Evolutionary conservation across 768 basidiomycete species (phyloP).

Genomic region (Rhodotorula toruloides): DNA sequence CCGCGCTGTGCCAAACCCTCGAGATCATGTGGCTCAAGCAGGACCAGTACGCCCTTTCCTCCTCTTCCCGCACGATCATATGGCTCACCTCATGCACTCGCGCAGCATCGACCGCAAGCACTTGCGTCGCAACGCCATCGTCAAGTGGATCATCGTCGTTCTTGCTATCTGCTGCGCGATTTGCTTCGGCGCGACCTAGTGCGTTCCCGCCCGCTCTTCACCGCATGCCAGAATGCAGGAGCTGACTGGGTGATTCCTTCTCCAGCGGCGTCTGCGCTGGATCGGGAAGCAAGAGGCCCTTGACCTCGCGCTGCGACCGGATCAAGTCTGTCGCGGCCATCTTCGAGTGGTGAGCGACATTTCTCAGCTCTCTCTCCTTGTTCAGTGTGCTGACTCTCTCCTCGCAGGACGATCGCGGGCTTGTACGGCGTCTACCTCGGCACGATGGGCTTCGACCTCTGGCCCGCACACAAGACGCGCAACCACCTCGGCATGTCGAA

Average conservation of each 20-base stretch:
- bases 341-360: slow-evolving; percentile 46
- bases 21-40: slow-evolving; percentile 43
- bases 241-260: background rate
- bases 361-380: background rate
- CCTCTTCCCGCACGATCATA: background rate
- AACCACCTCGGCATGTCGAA: slow-evolving; percentile 23
- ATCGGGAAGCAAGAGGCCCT: slow-evolving; percentile 12
- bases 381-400: background rate
- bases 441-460: slow-evolving; percentile 48
- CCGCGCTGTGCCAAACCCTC: slow-evolving; percentile 47
- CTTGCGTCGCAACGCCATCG: slow-evolving; percentile 46
- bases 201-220: background rate
- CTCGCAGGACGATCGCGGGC: slow-evolving; percentile 1
- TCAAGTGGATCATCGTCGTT: slow-evolving; percentile 47
- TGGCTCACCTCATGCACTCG: background rate
- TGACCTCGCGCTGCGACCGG: slow-evolving; percentile 43
- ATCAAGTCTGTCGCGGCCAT: slow-evolving; percentile 46
- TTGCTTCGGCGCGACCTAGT: slow-evolving; percentile 47
- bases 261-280: slow-evolving; percentile 32
- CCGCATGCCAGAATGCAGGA: no score
- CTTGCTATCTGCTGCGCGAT: slow-evolving; percentile 46
- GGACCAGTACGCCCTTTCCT: slow-evolving; percentile 15
- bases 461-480: slow-evolving; percentile 44
- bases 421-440: slow-evolving; percentile 45
- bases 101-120: slow-evolving; percentile 46